Conservation (phyloP, 2,329 filamentous ascomycete genomes). For the Orbilia oligospora region DNA sequence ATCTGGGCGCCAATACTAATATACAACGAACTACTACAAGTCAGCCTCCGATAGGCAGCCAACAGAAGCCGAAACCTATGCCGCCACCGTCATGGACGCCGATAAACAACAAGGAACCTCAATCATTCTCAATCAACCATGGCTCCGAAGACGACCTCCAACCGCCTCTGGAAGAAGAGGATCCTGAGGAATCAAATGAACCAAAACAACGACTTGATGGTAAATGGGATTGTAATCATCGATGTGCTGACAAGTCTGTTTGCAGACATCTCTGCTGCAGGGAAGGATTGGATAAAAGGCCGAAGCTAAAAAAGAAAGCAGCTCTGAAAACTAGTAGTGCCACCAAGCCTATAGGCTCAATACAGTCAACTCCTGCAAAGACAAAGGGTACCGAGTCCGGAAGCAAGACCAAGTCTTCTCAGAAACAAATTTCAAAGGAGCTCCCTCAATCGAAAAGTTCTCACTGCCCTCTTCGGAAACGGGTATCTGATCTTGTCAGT, state of each 20-base stretch:
- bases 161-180: constrained; percentile 15
- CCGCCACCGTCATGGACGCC: constrained; percentile 35
- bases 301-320: constrained; percentile 66
- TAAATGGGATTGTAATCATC: constrained; percentile 77
- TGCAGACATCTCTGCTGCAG: constrained; percentile 78
- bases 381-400: background rate
- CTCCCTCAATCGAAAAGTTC: constrained; percentile 28
- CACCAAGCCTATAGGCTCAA: constrained; percentile 15
- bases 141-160: constrained; percentile 13
- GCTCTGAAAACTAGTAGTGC: constrained; percentile 8
- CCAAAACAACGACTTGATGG: constrained; percentile 71
- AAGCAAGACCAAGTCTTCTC: constrained; percentile 1
- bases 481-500: constrained; percentile 49
- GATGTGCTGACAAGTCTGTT: constrained; percentile 67
- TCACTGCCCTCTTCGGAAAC: constrained; percentile 27
- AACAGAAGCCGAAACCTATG: background rate
- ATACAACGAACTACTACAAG: background rate
- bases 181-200: constrained; percentile 66
- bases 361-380: constrained; percentile 9
- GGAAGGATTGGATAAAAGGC: constrained; percentile 74
- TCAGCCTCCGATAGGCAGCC: background rate
- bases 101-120: constrained; percentile 24
- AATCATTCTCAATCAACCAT: constrained; percentile 15
- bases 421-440: constrained; percentile 33
- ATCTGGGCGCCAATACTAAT: constrained; percentile 1